A percentile compares a stretch with the other conserved stretches of the same genome.
Conservation (phyloP, 2,329 filamentous ascomycete genomes). For the Magnaporthiopsis incrustans region DNA sequence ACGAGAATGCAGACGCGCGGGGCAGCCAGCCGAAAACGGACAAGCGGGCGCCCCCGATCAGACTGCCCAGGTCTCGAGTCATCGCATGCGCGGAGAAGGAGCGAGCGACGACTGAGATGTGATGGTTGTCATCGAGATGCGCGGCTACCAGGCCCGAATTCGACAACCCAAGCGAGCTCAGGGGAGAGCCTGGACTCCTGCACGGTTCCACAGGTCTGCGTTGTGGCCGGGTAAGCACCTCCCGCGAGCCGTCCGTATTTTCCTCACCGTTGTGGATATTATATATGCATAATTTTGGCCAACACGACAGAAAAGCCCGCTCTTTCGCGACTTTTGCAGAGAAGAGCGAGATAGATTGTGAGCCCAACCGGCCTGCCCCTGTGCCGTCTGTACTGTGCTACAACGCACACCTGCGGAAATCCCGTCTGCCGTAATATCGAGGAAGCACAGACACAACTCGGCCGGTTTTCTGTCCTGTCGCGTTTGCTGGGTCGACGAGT, state of each 20-base stretch:
- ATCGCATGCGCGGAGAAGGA: background rate
- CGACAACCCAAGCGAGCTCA: background rate
- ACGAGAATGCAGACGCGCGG: background rate
- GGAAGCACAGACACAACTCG: background rate
- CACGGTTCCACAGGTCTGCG: too few relatives aligned
- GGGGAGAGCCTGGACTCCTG: background rate
- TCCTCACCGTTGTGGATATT: background rate
- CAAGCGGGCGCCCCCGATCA: background rate
- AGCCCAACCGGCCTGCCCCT: too few relatives aligned
- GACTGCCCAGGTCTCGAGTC: background rate
- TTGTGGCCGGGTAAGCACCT: background rate
- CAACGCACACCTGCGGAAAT: background rate
- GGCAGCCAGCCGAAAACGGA: background rate
- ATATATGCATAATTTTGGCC: background rate
- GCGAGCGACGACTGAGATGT: background rate
- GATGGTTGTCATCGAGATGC: background rate
- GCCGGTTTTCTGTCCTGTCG: background rate
- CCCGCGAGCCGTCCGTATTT: background rate
- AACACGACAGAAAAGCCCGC: background rate
- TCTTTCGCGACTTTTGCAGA: background rate
- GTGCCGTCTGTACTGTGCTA: background rate
- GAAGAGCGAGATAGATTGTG: background rate
- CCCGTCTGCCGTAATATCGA: background rate
- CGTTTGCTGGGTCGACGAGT: background rate
- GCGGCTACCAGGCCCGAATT: background rate